Evolutionary conservation across 164 flowering plant species (phyloP), one percentile per base, ranked within the genome.

Genomic region (Liriodendron chinense): DNA sequence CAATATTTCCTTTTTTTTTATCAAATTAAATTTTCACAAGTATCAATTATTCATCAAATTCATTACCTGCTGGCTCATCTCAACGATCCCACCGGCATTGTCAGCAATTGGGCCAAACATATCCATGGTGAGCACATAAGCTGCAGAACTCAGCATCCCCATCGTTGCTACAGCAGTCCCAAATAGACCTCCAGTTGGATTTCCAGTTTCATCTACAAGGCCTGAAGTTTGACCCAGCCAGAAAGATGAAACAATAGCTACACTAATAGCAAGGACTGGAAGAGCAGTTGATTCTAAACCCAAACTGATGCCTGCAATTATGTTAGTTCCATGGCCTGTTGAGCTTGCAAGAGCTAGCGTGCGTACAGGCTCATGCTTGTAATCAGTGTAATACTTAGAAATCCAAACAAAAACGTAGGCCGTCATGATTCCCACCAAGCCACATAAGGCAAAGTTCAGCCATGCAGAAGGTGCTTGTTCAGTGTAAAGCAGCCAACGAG

Each of bases 21-120:
- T 62, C 50, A 8, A 68, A n/a, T 62, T 71, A 24, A 43, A 62
- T 59, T 21, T 56, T 57, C 69, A 63, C 59, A 57, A 24, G 48
- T 23, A 66, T 48, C 18, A 16, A 73, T 67, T 67, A 28, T 67
- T 26, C 25, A 67, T 67, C 21, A 67, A 67, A 12, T 28, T 28
- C 16, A 3, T 72, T 84, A 96, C 99, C 97, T 96, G 99, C 78
- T 91, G 94, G 83, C 99, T 96, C 99, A 96, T 96, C 83, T 96
- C 99, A 53, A 92, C 99, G 84, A 96, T 96, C 77, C 98, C 98
- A 87, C 99, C 99, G 16, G 99, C 99, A 88, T 96, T 96, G 82
- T 96, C 99, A 81, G 99, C 99, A 82, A 96, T 96, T 16, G 99
- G 99, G 68, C 99, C 99, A 89, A 96, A 96, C 99, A 96, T 96